Conservation (phyloP, 2,329 filamentous ascomycete species). For the Aspergillus bombycis region DNA sequence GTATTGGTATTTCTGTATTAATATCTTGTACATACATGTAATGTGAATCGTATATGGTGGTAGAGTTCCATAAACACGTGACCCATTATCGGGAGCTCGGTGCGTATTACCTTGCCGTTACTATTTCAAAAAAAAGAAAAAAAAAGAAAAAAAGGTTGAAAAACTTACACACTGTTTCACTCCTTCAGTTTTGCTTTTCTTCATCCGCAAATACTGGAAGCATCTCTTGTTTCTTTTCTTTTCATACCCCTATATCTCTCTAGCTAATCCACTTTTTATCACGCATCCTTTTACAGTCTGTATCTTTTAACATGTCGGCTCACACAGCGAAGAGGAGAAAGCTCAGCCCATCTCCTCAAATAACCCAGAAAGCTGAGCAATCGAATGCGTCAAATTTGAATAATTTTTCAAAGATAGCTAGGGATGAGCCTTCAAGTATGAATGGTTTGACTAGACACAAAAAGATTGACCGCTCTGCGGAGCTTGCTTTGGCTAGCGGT, state of each 20-base stretch:
- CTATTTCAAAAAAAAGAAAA: neutral
- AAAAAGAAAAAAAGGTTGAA: neutral
- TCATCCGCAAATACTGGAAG: neutral
- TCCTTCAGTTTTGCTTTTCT: neutral
- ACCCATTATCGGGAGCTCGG: neutral
- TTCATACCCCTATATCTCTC: neutral
- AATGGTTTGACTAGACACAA: slow-evolving; percentile 18
- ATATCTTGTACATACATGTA: no score
- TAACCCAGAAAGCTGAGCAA: slow-evolving; percentile 22
- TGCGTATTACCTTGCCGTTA: neutral
- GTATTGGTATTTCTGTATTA: neutral
- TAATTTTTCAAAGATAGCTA: slow-evolving; percentile 19
- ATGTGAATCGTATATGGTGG: no score
- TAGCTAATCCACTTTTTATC: neutral
- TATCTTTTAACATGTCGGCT: slow-evolving; percentile 31
- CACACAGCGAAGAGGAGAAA: slow-evolving; percentile 51
- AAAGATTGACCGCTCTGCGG: slow-evolving; percentile 33
- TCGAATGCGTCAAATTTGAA: slow-evolving; percentile 15
- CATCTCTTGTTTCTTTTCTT: neutral
- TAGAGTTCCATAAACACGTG: neutral
- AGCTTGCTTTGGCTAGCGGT: slow-evolving; percentile 48
- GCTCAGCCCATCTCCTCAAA: slow-evolving; percentile 42
- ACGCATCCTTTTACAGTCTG: neutral
- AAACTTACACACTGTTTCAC: neutral
- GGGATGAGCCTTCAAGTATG: slow-evolving; percentile 21